These are phyloP conservation scores for Amanita jacksonii DNA, from an alignment of 768 basidiomycete genomes.

Conservation along the genomic window DNA sequence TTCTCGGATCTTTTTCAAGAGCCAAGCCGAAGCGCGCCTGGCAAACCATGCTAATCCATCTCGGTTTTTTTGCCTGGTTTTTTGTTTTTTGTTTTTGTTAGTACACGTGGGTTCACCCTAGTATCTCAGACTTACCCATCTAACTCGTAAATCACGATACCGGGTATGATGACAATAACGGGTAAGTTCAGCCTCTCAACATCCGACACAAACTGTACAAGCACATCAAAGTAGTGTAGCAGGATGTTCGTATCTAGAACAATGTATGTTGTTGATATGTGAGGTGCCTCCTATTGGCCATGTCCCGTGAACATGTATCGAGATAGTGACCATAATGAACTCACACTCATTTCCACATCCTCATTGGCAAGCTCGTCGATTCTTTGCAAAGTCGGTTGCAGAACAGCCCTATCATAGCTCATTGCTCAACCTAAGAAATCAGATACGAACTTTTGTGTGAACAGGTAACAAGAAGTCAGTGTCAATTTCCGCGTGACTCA, in stretches of 20 bases:
- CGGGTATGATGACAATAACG: constrained; percentile 60
- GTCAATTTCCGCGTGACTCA: too few relatives aligned
- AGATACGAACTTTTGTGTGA: neutral
- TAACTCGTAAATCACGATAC: constrained; percentile 67
- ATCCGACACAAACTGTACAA: constrained; percentile 58
- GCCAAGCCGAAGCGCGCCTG: constrained; percentile 60
- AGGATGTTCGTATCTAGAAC: constrained; percentile 78
- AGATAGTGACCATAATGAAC: too few relatives aligned
- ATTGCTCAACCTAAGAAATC: neutral
- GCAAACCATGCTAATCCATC: constrained; percentile 50
- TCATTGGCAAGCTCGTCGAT: constrained; percentile 49
- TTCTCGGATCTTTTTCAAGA: constrained; percentile 51
- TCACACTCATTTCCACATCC: constrained; percentile 70
- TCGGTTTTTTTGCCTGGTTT: constrained; percentile 45
- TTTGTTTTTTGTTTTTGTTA: too few relatives aligned
- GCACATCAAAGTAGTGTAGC: constrained; percentile 51
- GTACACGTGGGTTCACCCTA: too few relatives aligned
- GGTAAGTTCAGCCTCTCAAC: constrained; percentile 39
- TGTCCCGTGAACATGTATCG: too few relatives aligned
- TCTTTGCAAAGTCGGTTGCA: constrained; percentile 30
- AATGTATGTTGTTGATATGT: constrained; percentile 36
- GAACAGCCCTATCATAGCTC: neutral
- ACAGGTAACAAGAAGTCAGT: too few relatives aligned
- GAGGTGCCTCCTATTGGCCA: constrained; percentile 30
- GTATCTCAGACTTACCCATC: constrained; percentile 59